phyloP scores from a whole-genome alignment of 1,284 basidiomycete species.

The Cryptococcus sp. region DNA sequence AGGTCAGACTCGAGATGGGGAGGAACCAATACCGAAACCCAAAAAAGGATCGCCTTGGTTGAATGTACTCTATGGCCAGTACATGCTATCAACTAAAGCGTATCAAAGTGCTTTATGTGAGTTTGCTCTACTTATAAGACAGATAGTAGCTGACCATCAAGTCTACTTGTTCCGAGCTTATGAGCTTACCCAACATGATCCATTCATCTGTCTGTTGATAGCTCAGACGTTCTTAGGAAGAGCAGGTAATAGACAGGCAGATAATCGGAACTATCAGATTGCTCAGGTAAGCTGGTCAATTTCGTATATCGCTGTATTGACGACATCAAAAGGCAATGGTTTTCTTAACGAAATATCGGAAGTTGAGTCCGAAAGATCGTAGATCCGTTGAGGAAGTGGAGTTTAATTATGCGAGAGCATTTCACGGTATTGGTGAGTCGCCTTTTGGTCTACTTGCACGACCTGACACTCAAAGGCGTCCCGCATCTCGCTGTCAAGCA shows the following conservation, averaged over 20 bases:
- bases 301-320: neutral
- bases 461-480: constrained; percentile 55
- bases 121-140: constrained; percentile 35
- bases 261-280: constrained; percentile 81
- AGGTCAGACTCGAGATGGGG: neutral
- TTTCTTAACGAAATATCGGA: constrained; percentile 72
- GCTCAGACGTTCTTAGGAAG: constrained; percentile 80
- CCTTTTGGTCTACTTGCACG: neutral
- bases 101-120: constrained; percentile 86
- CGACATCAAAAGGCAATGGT: constrained; percentile 61
- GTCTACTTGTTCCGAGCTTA: constrained; percentile 86
- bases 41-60: constrained; percentile 69
- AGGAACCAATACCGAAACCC: constrained; percentile 47
- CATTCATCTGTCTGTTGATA: constrained; percentile 74
- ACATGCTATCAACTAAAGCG: constrained; percentile 76
- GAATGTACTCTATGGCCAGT: constrained; percentile 78
- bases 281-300: constrained; percentile 59
- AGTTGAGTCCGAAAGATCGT: constrained; percentile 49
- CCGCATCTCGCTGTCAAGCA: constrained; percentile 74
- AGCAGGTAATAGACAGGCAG: constrained; percentile 86
- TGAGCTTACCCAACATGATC: constrained; percentile 75
- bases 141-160: constrained; percentile 30
- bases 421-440: constrained; percentile 76
- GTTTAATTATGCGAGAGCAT: constrained; percentile 84
- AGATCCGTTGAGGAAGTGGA: constrained; percentile 68